These are phyloP conservation scores for Amanita rimosa DNA, from an alignment of 768 basidiomycete species.

Conservation along the genomic window DNA sequence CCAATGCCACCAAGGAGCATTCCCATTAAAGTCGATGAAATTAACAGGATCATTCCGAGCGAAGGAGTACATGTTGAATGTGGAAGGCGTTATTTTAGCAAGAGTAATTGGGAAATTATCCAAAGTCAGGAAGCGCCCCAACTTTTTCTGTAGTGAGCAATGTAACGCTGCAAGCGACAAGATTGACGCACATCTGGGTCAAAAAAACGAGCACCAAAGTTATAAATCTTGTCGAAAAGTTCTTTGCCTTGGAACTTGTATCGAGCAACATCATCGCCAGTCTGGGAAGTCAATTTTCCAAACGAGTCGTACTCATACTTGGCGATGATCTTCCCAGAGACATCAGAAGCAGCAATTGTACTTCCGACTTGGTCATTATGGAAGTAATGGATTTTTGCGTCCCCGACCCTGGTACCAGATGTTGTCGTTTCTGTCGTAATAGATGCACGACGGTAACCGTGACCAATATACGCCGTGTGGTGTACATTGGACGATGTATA, in stretches of 20 bases:
- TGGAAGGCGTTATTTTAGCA: neutral
- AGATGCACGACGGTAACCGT: neutral
- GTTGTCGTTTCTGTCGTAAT: neutral
- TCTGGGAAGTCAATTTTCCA: neutral
- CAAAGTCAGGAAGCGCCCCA: neutral
- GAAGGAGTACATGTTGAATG: slow-evolving; percentile 9
- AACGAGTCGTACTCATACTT: neutral
- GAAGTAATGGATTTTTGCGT: neutral
- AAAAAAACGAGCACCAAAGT: neutral
- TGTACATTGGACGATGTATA: neutral
- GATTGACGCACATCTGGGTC: neutral
- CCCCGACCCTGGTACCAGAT: neutral
- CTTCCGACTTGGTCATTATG: neutral
- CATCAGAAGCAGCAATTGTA: neutral
- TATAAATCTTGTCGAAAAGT: neutral
- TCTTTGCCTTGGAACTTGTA: neutral
- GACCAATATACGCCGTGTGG: neutral
- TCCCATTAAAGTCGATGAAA: slow-evolving; percentile 9
- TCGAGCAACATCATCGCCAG: neutral
- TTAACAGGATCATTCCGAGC: slow-evolving; percentile 9
- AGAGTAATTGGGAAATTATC: neutral
- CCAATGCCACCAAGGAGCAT: slow-evolving; percentile 11
- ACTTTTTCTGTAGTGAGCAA: neutral
- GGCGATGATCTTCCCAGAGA: neutral
- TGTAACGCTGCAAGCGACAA: neutral